A percentile compares a stretch with the other conserved stretches of the same genome.
These are phyloP conservation scores for Aspergillus leporis DNA, from an alignment of 495 filamentous ascomycete species.

Conservation along the genomic window DNA sequence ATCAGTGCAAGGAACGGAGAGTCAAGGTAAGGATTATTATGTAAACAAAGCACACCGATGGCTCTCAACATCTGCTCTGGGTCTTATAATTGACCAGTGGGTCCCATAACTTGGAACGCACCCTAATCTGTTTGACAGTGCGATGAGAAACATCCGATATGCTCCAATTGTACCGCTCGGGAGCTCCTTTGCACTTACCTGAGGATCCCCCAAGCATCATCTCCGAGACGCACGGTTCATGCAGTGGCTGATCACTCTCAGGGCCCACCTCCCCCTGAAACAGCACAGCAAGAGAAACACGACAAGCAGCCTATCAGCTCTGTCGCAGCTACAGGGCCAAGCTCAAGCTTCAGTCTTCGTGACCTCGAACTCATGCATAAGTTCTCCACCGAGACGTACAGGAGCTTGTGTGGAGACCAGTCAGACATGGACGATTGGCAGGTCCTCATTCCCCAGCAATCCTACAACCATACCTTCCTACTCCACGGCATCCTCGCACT, in stretches of 20 bases:
- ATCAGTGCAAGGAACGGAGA: constrained; percentile 14
- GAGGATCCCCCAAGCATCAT: constrained; percentile 17
- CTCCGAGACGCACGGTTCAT: neutral
- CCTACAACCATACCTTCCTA: constrained; percentile 46
- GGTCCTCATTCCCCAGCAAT: constrained; percentile 41
- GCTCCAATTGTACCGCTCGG: constrained; percentile 29
- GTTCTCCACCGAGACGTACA: constrained; percentile 25
- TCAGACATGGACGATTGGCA: constrained; percentile 29
- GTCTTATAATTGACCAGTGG: no score
- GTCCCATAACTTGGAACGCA: neutral
- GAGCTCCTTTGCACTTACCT: constrained; percentile 27
- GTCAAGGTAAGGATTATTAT: constrained; percentile 9
- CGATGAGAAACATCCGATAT: constrained; percentile 31
- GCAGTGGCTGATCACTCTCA: constrained; percentile 5
- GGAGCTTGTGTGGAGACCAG: constrained; percentile 24
- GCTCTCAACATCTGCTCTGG: neutral
- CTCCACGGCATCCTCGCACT: constrained; percentile 54
- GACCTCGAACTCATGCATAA: constrained; percentile 31
- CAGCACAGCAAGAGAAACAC: neutral
- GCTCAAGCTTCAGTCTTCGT: constrained; percentile 1
- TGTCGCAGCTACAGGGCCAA: neutral
- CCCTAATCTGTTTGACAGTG: constrained; percentile 19
- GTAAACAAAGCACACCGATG: neutral
- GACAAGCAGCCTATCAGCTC: neutral
- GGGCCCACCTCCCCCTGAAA: constrained; percentile 8